phyloP scores from a whole-genome alignment of 2,329 filamentous ascomycete species.

The Monilinia fructicola region DNA sequence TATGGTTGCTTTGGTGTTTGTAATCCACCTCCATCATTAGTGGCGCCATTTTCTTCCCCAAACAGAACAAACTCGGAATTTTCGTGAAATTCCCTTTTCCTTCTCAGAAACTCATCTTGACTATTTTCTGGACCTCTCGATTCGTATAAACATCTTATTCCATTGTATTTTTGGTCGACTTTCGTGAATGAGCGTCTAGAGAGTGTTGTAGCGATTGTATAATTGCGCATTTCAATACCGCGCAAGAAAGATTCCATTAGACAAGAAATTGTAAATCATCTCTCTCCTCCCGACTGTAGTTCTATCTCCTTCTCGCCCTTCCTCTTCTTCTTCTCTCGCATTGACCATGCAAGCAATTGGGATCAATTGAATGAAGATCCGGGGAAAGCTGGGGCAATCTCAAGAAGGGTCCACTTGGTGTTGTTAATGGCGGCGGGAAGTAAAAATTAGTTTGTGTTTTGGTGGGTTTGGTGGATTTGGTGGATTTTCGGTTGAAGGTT shows the following conservation, averaged over 20 bases:
- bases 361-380: slow-evolving; percentile 5
- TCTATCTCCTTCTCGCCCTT: neutral
- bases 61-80: neutral
- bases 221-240: slow-evolving; percentile 11
- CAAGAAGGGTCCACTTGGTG: slow-evolving; percentile 17
- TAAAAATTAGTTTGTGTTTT: slow-evolving; percentile 12
- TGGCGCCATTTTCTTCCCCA: neutral
- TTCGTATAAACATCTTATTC: neutral
- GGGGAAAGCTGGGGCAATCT: slow-evolving; percentile 14
- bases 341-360: slow-evolving; percentile 15
- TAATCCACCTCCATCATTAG: neutral
- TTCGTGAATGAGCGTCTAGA: neutral
- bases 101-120: neutral
- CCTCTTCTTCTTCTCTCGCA: neutral
- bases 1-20: neutral
- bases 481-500: slow-evolving; percentile 4
- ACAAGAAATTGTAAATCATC: neutral
- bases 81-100: neutral
- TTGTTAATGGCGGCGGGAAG: slow-evolving; percentile 17
- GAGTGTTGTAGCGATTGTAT: neutral
- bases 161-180: neutral
- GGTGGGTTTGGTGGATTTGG: neutral
- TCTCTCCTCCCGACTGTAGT: too few species aligned
- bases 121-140: neutral
- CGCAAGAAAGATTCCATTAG: slow-evolving; percentile 11